Base-by-base conservation (phyloP, 164 flowering plant species). In the Nymphaea colorata region DNA sequence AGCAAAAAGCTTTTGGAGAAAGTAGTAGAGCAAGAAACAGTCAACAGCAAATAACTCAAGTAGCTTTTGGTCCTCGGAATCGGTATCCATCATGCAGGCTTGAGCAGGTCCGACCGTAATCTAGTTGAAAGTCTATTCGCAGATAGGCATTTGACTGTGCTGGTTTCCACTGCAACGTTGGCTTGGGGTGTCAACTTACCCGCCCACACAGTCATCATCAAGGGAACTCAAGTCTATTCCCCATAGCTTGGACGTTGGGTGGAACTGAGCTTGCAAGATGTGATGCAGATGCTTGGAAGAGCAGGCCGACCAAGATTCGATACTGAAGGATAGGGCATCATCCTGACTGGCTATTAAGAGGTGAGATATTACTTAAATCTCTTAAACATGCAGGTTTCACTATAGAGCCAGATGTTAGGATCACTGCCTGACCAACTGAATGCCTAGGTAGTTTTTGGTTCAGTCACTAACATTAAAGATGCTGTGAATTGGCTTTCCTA, bases 251-350 rank as follows among this genome's bases (percentile, higher is more conserved):
- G 99, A 43, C 96, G 93, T 3, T 92, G 99, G 99, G 90, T 96
- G 67, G 99, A 95, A 67, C 79, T 95, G 15, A 92, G 96, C 79
- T 96, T 98, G 70, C 74, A 92, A 66, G 98, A 92, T 86, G 97
- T 95, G 44, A 95, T 90, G 94, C 99, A 95, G 84, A 95, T 95
- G 99, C 80, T 95, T 74, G 98, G 99, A 70, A 96, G 99, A 75
- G 99, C 99, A 25, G 98, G 99, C 67, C 84, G 99, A 80, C 99
- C 99, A 64, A 98, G 92, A 59, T 92, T 76, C 79, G 99, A 95
- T 74, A 68, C 89, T 11, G 80, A 84, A 68, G 99, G 99, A 11
- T 97, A 92, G 74, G 99, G 98, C 64, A 92, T 95, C 67, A 90
- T 92, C 66, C 74, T 95, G 64, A 95, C 99, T 59, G 96, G 94